A percentile compares a stretch with the other conserved stretches of the same genome.
These are phyloP conservation scores for Fusarium sp. DNA, from an alignment of 2,329 filamentous ascomycete species.

Conservation along the genomic window DNA sequence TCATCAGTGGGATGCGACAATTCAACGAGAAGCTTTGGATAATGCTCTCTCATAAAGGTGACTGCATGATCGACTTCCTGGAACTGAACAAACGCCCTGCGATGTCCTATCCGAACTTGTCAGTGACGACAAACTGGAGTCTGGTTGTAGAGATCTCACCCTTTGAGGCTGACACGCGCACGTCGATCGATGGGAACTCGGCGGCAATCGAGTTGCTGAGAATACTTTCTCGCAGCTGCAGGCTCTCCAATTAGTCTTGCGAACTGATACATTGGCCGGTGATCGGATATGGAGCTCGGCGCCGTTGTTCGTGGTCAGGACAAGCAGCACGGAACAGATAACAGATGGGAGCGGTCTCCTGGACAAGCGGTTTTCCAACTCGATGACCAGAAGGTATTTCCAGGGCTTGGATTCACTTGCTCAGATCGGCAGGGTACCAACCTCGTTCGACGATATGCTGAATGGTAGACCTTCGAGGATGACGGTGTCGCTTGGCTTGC, in stretches of 20 bases:
- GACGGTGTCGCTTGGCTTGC: conserved; percentile 61
- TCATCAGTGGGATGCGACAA: conserved; percentile 53
- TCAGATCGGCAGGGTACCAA: conserved; percentile 52
- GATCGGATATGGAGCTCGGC: conserved; percentile 16
- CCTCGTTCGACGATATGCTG: conserved; percentile 63
- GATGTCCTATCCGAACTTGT: conserved; percentile 49
- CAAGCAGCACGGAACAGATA: conserved; percentile 6
- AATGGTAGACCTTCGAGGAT: conserved; percentile 66
- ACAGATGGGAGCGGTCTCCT: conserved; percentile 2
- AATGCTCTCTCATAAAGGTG: conserved; percentile 57
- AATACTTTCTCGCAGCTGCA: conserved; percentile 53
- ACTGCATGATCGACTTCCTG: conserved; percentile 54
- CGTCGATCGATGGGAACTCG: conserved; percentile 53
- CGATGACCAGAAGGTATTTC: conserved; percentile 13
- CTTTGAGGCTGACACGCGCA: conserved; percentile 53
- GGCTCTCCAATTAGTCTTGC: conserved; percentile 41
- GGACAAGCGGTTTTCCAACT: conserved; percentile 18
- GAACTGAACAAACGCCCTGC: conserved; percentile 58
- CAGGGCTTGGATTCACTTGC: conserved; percentile 13
- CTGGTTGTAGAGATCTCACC: conserved; percentile 38
- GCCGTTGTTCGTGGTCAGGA: conserved; percentile 13
- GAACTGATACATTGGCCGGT: conserved; percentile 30
- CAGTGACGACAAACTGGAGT: conserved; percentile 11
- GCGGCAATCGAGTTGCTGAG: conserved; percentile 49
- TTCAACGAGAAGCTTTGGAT: conserved; percentile 53